Conservation (phyloP, 352 stramenopile genomes). For the Aphanomyces invadans region DNA sequence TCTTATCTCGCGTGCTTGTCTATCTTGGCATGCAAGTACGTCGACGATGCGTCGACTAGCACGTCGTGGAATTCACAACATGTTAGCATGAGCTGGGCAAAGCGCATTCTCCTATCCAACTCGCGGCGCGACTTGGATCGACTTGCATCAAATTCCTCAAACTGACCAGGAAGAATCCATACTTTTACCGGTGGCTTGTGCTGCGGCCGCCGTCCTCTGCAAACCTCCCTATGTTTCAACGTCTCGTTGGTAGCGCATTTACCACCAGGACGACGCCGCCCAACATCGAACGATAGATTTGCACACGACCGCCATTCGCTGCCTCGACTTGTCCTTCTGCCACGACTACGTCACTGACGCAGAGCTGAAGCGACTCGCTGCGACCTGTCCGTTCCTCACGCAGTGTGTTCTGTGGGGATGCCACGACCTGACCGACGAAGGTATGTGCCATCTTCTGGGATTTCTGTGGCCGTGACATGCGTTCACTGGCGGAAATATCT, state of each 20-base stretch:
- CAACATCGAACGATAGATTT: neutral
- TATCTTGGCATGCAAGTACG: slow-evolving; percentile 3
- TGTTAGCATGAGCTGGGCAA: slow-evolving; percentile 6
- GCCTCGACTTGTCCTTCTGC: slow-evolving; percentile 19
- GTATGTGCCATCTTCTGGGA: neutral
- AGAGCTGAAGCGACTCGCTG: neutral
- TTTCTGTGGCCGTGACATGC: too few species aligned
- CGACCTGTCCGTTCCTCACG: neutral
- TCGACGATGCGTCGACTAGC: neutral
- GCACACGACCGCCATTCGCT: neutral
- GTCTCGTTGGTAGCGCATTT: neutral
- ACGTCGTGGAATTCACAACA: neutral
- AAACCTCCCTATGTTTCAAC: neutral
- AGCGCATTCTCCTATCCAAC: neutral
- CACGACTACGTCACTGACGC: slow-evolving; percentile 13
- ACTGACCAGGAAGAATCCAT: slow-evolving; percentile 12
- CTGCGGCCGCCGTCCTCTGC: neutral
- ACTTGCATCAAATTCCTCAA: slow-evolving; percentile 16
- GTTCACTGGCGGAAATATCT: too few species aligned
- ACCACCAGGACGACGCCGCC: neutral
- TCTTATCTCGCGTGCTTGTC: neutral
- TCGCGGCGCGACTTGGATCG: neutral
- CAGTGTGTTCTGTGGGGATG: slow-evolving; percentile 21
- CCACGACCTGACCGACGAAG: slow-evolving; percentile 15
- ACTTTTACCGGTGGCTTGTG: slow-evolving; percentile 8